Conservation (phyloP, 306 rosid genomes). For the Pyrus communis region DNA sequence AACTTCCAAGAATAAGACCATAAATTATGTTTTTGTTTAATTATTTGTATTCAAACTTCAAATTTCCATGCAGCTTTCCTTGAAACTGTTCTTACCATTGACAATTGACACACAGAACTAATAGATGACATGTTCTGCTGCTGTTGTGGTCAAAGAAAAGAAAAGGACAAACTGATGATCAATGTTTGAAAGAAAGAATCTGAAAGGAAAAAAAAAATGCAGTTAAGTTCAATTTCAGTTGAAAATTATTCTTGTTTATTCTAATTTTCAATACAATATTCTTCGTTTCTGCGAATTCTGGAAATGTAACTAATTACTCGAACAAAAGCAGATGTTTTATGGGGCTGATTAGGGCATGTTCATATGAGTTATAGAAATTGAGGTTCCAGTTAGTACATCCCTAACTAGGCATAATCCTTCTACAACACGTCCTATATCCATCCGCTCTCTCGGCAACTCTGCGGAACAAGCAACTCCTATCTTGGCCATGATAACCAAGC, state of each 20-base stretch:
- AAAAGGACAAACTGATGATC: not conserved
- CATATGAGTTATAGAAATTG: not conserved
- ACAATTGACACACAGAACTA: not conserved
- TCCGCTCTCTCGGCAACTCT: not conserved
- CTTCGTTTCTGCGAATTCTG: not conserved
- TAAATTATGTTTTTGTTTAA: not conserved
- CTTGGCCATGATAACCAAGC: not conserved
- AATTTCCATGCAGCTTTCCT: not conserved
- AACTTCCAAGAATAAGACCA: too few species aligned
- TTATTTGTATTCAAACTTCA: not conserved
- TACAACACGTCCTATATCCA: not conserved
- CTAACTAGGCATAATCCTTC: not conserved
- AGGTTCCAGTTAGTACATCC: not conserved
- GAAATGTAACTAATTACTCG: not conserved
- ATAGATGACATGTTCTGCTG: not conserved
- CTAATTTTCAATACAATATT: not conserved
- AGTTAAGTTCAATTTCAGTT: not conserved
- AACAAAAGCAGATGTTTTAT: not conserved
- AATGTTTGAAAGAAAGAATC: not conserved
- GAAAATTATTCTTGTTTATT: not conserved
- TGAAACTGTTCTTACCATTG: not conserved
- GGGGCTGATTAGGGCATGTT: not conserved
- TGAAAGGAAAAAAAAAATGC: not conserved
- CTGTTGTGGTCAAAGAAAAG: not conserved
- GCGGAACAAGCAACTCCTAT: conserved; percentile 13